Conservation (phyloP, 306 rosid genomes). For the Senna siamea region DNA sequence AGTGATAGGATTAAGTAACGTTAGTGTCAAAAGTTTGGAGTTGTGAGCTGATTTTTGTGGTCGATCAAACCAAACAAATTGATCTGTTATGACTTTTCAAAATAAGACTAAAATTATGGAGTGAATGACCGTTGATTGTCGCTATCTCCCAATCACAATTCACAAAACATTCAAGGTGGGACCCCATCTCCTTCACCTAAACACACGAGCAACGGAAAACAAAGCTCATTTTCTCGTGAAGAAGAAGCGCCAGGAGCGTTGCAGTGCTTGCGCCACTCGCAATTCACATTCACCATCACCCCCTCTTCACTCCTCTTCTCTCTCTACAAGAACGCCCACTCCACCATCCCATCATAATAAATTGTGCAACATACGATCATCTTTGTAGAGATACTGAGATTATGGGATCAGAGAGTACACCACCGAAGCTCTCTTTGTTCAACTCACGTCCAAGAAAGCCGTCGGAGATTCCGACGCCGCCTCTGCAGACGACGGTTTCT, state of each 20-base stretch:
- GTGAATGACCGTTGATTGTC: conserved; percentile 30
- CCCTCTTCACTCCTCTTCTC: too few relatives aligned
- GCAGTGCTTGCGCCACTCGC: conserved; percentile 43
- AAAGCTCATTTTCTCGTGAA: conserved; percentile 67
- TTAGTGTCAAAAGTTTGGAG: too few relatives aligned
- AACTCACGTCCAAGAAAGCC: conserved; percentile 39
- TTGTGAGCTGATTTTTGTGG: too few relatives aligned
- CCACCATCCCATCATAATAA: too few relatives aligned
- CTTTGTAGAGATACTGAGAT: neutral
- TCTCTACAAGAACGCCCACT: too few relatives aligned
- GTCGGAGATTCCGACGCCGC: conserved; percentile 58
- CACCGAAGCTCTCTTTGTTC: conserved; percentile 51
- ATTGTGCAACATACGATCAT: too few relatives aligned
- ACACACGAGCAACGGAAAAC: neutral
- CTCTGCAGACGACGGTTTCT: conserved; percentile 50
- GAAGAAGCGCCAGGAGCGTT: conserved; percentile 81
- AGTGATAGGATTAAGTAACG: too few relatives aligned
- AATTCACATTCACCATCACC: conserved; percentile 48
- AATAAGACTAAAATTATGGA: neutral
- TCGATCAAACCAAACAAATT: neutral
- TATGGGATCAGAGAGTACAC: conserved; percentile 14
- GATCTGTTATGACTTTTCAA: neutral
- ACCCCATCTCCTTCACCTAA: conserved; percentile 1
- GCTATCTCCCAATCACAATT: neutral
- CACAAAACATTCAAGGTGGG: conserved; percentile 34